Evolutionary conservation across 2,329 filamentous ascomycete genomes (phyloP).

Genomic region (Pleochaeta shiraiana): DNA sequence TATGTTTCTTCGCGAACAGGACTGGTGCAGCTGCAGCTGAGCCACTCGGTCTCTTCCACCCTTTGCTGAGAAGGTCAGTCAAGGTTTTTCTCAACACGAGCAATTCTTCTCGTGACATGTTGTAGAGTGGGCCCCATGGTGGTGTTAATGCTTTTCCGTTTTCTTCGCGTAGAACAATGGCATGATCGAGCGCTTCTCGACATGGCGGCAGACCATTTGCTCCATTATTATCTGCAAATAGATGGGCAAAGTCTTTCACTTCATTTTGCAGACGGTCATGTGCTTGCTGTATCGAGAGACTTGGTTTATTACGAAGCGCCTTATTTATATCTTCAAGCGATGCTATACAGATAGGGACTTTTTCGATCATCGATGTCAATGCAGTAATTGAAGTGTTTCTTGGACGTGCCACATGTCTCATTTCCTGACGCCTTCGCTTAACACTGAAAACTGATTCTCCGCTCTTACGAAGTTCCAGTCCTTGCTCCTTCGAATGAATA

Average conservation of each 20-base stretch:
- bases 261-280: background rate
- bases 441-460: background rate
- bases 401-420: background rate
- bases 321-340: background rate
- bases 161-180: background rate
- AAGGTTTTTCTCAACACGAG: background rate
- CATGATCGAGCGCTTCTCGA: background rate
- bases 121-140: slow-evolving; percentile 1
- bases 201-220: background rate
- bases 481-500: background rate
- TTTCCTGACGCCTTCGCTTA: background rate
- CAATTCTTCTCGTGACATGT: background rate
- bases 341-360: background rate
- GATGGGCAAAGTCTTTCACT: background rate
- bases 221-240: background rate
- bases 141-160: background rate
- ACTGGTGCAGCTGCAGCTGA: background rate
- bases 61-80: background rate
- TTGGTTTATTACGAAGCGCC: background rate
- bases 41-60: background rate
- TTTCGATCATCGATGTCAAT: background rate
- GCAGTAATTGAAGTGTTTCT: background rate
- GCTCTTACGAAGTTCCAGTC: background rate
- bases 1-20: background rate
- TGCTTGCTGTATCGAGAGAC: background rate